Base-by-base conservation (phyloP, 805 yeast genomes). In the Kazachstania psychrophila region DNA sequence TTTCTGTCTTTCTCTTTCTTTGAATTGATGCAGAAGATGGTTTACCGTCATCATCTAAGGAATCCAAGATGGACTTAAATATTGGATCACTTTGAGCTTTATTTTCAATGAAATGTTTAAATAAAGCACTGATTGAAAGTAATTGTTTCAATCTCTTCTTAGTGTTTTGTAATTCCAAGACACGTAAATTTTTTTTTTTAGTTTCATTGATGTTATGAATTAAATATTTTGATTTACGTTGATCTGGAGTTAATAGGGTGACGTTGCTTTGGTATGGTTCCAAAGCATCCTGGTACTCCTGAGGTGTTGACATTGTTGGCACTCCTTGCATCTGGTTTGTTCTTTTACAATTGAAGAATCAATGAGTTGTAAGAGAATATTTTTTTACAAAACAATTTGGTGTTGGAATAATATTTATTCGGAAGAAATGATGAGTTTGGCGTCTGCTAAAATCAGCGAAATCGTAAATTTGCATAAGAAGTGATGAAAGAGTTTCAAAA, bases 81-180 rank as follows among this genome's bases (percentile, higher is more conserved):
- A 60, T 64, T 6, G 73, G 69, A 56, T 80, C 86, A 40, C 68
- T 75, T 26, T 64, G 66, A 5, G 86, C 83, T 47, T 76, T 77
- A 26, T 71, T 66, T 40, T 74, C 72, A 44, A 81, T 73, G 51
- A 81, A 81, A 54, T 79, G 85, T 43, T 72, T 69, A 58, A 81
- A 81, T 36, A 81, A 60, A 14, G 71, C 72, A 5, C 86, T 77
- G 38, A 81, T 58, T 0, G 83, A 79, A 31, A 81, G 55, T 28
- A 81, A 62, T 54, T 81, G 77, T 45, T 72, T 72, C 61, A 79
- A 80, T 46, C 88, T 62, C 47, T 75, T 72, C n/a, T 77, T 73
- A 0, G 86, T 79, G 27, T 73, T 77, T 37, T 69, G 69, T 3
- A 73, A 17, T 20, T 30, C 34, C 10, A n/a, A 15, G 11, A 20